Base-by-base conservation (phyloP, 2,329 filamentous ascomycete genomes). In the Claviceps pazoutovae region DNA sequence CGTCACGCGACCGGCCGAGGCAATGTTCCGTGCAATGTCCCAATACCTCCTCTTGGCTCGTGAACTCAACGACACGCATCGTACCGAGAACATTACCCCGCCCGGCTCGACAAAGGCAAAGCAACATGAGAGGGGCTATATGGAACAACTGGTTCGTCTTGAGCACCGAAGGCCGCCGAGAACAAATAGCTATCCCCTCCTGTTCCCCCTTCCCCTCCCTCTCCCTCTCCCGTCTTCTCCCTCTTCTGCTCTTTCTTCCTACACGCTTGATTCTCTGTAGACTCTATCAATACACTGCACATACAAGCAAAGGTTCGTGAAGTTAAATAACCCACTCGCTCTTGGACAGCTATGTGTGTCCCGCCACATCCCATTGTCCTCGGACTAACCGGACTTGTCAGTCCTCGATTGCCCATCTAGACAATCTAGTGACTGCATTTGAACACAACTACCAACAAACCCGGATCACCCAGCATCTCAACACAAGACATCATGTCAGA, bases 21-120 rank as follows among this genome's bases (percentile, higher is more conserved):
- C 56, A 49, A 51, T 52, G 51, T 47, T 37, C 49, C 46, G 51
- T 43, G 48, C 56, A 49, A 51, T 52, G 51, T 49, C 37, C 52
- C 46, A 36, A 43, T 47, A 37, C 30, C 46, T 46, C 30, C 38
- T 13, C 23, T 46, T 26, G 4, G 45, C 38, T 42, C 23, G 46
- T 48, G 48, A 45, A 42, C 23, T 45, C 47, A 51, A 45, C 21
- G 52, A 45, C 51, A 48, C 55, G 41, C 50, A 58, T 57, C 54
- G 53, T 56, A 58, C 58, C 64, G 70, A 71, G 53, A 56, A 58
- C 58, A 34, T 65, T 71, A 71, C 69, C 69, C 69, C 68, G 68
- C 68, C 68, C 68, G 65, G 62, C 68, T 66, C 68, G 66, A 68
- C 66, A 64, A 68, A 65, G 30, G 9, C 30, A 66, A 62, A 63